Base-by-base conservation (phyloP, 2,329 filamentous ascomycete genomes). In the Paraconiothyrium brasiliense region DNA sequence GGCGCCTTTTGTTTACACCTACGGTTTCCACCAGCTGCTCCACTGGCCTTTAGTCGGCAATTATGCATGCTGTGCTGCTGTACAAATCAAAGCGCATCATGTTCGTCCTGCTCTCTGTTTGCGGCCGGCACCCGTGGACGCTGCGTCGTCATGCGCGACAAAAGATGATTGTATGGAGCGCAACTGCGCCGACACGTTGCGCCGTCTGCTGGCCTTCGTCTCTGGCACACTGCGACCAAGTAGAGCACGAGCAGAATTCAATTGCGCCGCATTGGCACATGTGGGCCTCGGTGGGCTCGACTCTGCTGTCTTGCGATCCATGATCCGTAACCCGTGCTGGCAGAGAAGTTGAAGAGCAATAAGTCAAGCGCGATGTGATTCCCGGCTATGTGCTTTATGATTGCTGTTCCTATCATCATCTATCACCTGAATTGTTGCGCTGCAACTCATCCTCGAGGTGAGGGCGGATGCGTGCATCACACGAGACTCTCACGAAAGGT, bases 401-500 rank as follows among this genome's bases (percentile, higher is more conserved):
- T 4, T 13, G 9, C 5, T 20, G 2, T 5, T 3, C 13, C 43
- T 13, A 7, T 13, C 35, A 24, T 13, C 11, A 20, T 46, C n/a
- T 22, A 11, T 24, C 20, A 24, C 43, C 13, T 46, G n/a, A 13
- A 1, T 24, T 46, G 3, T 9, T n/a, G 43, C 20, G 20, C 20
- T 46, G 20, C 2, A 5, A 13, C 20, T 6, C 41, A 44, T 7
- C 41, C 16, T 22, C 41, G 20, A 27, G 27, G 51, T 27, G 51
- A 16, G 27, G 9, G 39, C 27, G 22, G 16, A 20, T 37, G 32
- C 20, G 27, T 16, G 2, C 13, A 39, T 27, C 39, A 54, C 68
- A 68, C 67, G 63, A 67, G 67, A 60, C 57, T 66, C 57, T 62
- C 65, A 56, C 65, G 60, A 50, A 39, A 60, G 57, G 65, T 55